Conservation (phyloP, 257 asterid genomes). For the Phtheirospermum japonicum region DNA sequence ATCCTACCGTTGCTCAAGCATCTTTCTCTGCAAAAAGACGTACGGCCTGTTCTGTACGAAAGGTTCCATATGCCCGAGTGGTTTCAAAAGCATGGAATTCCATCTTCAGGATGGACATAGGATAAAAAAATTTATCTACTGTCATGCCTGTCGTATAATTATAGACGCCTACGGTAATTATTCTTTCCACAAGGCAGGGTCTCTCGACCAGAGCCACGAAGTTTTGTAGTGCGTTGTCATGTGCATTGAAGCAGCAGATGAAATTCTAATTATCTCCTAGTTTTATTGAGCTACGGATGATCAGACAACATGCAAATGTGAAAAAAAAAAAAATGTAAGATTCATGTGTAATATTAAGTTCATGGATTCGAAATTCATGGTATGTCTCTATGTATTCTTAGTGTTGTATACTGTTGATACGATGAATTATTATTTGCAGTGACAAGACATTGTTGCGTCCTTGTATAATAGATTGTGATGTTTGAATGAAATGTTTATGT, state of each 20-base stretch:
- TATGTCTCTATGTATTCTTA: conserved; percentile 27
- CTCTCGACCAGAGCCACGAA: conserved; percentile 33
- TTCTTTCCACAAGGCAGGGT: conserved; percentile 39
- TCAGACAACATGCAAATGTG: conserved; percentile 37
- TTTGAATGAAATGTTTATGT: conserved; percentile 34
- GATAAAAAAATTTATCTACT: conserved; percentile 24
- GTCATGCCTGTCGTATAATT: conserved; percentile 20
- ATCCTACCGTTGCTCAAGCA: conserved; percentile 91
- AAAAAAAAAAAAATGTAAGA: conserved; percentile 25
- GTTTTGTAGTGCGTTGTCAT: conserved; percentile 47
- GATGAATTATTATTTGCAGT: conserved; percentile 31
- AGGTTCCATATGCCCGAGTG: conserved; percentile 92
- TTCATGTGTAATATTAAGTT: conserved; percentile 36
- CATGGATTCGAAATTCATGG: conserved; percentile 32
- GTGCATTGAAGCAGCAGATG: conserved; percentile 32
- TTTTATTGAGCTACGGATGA: conserved; percentile 17
- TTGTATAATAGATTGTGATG: conserved; percentile 32
- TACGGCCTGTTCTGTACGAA: conserved; percentile 65
- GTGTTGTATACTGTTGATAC: conserved; percentile 32
- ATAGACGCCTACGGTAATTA: conserved; percentile 28
- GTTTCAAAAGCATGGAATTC: conserved; percentile 88
- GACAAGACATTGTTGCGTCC: conserved; percentile 16
- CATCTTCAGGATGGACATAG: conserved; percentile 54
- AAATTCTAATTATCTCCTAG: conserved; percentile 26
- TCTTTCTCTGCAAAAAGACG: conserved; percentile 82